A percentile compares a stretch with the other conserved stretches of the same genome.
phyloP scores from a whole-genome alignment of 2,329 filamentous ascomycete genomes.

The Fusarium penzigii region DNA sequence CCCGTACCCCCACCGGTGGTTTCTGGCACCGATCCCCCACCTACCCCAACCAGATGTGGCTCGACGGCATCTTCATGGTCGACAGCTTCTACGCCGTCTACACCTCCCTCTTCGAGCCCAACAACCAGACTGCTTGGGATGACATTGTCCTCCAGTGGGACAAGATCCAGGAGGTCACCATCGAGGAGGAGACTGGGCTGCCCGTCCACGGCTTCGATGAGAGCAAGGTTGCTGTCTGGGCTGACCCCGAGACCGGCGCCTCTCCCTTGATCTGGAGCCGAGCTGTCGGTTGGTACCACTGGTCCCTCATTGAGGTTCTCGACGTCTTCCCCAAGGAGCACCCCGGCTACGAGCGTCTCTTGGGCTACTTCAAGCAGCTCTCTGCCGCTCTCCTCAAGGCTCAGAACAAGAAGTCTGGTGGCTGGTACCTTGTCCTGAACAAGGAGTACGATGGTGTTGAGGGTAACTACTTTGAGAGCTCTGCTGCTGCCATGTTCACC shows the following conservation, averaged over 20 bases:
- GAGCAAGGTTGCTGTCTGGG: slow-evolving; percentile 50
- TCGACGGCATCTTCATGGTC: slow-evolving; percentile 57
- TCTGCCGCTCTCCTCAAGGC: slow-evolving; percentile 30
- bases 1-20: slow-evolving; percentile 50
- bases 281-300: slow-evolving; percentile 55
- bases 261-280: slow-evolving; percentile 56
- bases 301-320: slow-evolving; percentile 52
- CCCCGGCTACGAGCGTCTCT: slow-evolving; percentile 37
- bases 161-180: slow-evolving; percentile 45
- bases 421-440: slow-evolving; percentile 61
- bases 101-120: slow-evolving; percentile 38
- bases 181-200: slow-evolving; percentile 39
- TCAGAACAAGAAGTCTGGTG: slow-evolving; percentile 46
- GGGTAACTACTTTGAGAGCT: slow-evolving; percentile 63
- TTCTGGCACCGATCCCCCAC: slow-evolving; percentile 53
- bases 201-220: slow-evolving; percentile 58
- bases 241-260: slow-evolving; percentile 49
- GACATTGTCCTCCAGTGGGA: slow-evolving; percentile 48
- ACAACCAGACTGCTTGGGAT: slow-evolving; percentile 43
- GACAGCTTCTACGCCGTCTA: slow-evolving; percentile 46
- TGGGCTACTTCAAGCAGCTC: slow-evolving; percentile 35
- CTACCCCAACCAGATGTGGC: slow-evolving; percentile 58
- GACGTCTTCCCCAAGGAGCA: slow-evolving; percentile 45
- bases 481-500: slow-evolving; percentile 59
- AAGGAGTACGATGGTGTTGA: slow-evolving; percentile 44